Percentiles rank a stretch among this genome's conserved stretches.
phyloP scores from a whole-genome alignment of 129 eudicot genomes.

The Arctium minus region DNA sequence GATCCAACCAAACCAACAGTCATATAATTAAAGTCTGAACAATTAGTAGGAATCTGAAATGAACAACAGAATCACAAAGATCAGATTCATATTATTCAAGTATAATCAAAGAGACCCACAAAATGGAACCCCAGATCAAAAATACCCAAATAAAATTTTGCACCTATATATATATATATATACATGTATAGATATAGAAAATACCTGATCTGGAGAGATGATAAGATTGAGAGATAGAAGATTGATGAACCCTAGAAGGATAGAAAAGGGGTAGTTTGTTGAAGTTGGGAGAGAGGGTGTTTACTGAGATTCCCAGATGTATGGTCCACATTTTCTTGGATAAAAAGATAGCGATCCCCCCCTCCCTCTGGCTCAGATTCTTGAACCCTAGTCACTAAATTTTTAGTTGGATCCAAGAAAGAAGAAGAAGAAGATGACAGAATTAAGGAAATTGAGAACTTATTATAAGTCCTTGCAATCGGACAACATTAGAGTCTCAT shows the following conservation, averaged over 20 bases:
- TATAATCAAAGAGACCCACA: neutral
- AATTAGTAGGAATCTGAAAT: neutral
- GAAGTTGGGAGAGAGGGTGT: slow-evolving; percentile 35
- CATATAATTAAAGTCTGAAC: neutral
- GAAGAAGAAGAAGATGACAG: neutral
- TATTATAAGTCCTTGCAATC: neutral
- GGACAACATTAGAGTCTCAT: slow-evolving; percentile 26
- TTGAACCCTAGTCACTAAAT: slow-evolving; percentile 5
- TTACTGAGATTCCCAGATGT: slow-evolving; percentile 40
- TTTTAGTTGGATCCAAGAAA: slow-evolving; percentile 4
- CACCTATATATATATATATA: neutral
- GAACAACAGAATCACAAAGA: neutral
- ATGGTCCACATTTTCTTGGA: slow-evolving; percentile 48
- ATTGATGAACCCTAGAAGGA: slow-evolving; percentile 35
- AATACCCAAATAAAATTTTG: neutral
- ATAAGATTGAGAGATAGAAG: slow-evolving; percentile 18
- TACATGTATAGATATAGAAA: neutral
- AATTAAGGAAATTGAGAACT: neutral
- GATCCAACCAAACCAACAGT: slow-evolving; percentile 15
- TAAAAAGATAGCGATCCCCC: slow-evolving; percentile 5
- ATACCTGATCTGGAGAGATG: slow-evolving; percentile 35
- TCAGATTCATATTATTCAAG: neutral
- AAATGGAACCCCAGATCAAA: neutral
- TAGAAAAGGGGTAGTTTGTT: slow-evolving; percentile 30
- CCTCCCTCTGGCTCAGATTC: neutral